Evolutionary conservation across 2,329 filamentous ascomycete species (phyloP).

Genomic region (Fusarium foetens): DNA sequence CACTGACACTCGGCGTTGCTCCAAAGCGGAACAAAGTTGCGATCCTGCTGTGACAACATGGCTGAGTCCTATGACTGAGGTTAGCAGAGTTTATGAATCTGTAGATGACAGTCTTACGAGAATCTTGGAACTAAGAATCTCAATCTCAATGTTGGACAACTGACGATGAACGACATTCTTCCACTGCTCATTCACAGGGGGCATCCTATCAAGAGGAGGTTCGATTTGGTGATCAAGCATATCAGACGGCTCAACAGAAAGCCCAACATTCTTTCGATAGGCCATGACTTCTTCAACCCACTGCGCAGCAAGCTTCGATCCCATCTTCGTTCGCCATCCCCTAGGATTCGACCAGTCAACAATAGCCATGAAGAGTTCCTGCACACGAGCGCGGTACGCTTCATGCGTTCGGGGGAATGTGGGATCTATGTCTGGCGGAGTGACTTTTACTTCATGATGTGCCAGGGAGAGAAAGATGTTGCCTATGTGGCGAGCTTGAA

Average conservation of each 20-base stretch:
- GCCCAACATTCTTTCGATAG: not conserved
- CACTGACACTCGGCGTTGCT: constrained; percentile 38
- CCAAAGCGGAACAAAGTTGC: constrained; percentile 37
- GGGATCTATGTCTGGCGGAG: not conserved
- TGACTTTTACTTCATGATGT: not conserved
- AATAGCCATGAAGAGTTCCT: constrained; percentile 35
- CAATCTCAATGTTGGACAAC: constrained; percentile 38
- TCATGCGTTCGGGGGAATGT: constrained; percentile 15
- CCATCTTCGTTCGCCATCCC: constrained; percentile 40
- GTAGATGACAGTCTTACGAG: not conserved
- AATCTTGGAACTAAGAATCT: constrained; percentile 34
- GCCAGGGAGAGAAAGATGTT: constrained; percentile 10
- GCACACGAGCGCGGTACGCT: constrained; percentile 7
- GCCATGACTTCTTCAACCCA: constrained; percentile 16
- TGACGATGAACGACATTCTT: constrained; percentile 33
- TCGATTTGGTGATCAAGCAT: constrained; percentile 22
- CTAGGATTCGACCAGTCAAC: constrained; percentile 29
- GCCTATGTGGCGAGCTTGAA: not conserved
- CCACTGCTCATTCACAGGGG: constrained; percentile 27
- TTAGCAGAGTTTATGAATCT: not conserved
- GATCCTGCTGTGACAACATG: constrained; percentile 30
- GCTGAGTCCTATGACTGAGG: constrained; percentile 12
- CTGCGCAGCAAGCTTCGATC: not conserved
- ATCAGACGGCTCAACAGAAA: constrained; percentile 2
- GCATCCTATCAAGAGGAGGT: constrained; percentile 29